A percentile compares a stretch with the other conserved stretches of the same genome.
These are phyloP conservation scores for Hyaloscypha hepaticicola DNA, from an alignment of 495 filamentous ascomycete species.

Conservation along the genomic window DNA sequence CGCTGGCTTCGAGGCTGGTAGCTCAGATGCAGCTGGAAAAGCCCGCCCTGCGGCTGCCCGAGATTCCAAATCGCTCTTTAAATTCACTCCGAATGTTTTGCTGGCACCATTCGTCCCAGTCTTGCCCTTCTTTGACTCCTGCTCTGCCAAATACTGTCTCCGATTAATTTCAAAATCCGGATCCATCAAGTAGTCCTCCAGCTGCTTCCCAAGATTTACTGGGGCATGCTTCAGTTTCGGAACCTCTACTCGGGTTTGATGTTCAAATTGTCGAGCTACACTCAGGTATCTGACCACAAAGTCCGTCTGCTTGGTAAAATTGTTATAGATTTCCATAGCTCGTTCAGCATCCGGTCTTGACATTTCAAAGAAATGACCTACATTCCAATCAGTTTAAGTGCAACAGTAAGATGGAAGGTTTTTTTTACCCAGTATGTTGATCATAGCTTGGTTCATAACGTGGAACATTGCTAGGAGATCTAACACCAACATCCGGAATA, in stretches of 20 bases:
- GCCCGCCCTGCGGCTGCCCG: slow-evolving; percentile 21
- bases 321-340: slow-evolving; percentile 89
- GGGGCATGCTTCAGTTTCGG: slow-evolving; percentile 98
- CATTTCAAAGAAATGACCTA: slow-evolving; percentile 99
- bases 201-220: slow-evolving; percentile 78
- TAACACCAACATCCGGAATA: slow-evolving; percentile 89
- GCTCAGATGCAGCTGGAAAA: slow-evolving; percentile 35
- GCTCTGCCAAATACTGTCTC: slow-evolving; percentile 83
- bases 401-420: not conserved
- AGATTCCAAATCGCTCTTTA: slow-evolving; percentile 28
- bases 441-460: slow-evolving; percentile 95
- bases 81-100: slow-evolving; percentile 17
- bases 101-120: slow-evolving; percentile 41
- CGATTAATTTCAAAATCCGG: slow-evolving; percentile 94
- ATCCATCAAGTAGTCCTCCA: slow-evolving; percentile 95
- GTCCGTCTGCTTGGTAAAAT: slow-evolving; percentile 89
- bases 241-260: slow-evolving; percentile 88
- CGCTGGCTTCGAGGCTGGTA: slow-evolving; percentile 39
- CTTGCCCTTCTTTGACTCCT: slow-evolving; percentile 72
- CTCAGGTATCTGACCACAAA: slow-evolving; percentile 87
- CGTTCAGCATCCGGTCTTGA: slow-evolving; percentile 89
- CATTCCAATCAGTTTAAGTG: not conserved
- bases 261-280: slow-evolving; percentile 84
- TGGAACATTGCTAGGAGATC: slow-evolving; percentile 91
- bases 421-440: slow-evolving; percentile 88